Evolutionary conservation across 306 rosid species (phyloP).

Genomic region (Begonia loranthoides): DNA sequence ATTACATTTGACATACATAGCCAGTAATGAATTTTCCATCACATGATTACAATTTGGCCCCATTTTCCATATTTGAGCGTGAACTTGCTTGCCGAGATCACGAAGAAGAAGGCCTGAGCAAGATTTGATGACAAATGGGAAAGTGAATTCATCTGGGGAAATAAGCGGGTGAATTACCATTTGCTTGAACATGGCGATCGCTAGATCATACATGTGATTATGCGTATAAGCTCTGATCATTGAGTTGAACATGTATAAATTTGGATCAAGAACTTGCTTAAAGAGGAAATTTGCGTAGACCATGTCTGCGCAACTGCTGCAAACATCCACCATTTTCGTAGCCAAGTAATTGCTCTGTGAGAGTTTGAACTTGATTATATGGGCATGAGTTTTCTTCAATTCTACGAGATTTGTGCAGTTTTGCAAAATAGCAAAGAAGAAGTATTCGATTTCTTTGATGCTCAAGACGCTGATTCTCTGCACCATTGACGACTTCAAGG

Average conservation of each 20-base stretch:
- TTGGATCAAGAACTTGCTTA: constrained; percentile 37
- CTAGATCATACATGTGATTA: constrained; percentile 16
- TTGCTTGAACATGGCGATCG: constrained; percentile 31
- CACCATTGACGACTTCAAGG: constrained; percentile 9
- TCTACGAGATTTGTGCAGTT: constrained; percentile 17
- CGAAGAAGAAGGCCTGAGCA: constrained; percentile 32
- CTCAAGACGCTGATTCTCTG: constrained; percentile 5
- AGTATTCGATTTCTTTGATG: constrained; percentile 37
- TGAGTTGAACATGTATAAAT: constrained; percentile 44
- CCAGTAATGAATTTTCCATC: constrained; percentile 47
- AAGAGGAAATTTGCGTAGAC: constrained; percentile 35
- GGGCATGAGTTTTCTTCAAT: constrained; percentile 46
- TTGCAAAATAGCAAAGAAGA: constrained; percentile 30
- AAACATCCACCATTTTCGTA: constrained; percentile 55
- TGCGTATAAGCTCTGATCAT: constrained; percentile 49
- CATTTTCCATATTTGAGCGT: constrained; percentile 41
- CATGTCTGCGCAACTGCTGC: constrained; percentile 29
- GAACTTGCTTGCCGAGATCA: constrained; percentile 49
- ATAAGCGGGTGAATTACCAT: constrained; percentile 27
- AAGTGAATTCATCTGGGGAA: constrained; percentile 48
- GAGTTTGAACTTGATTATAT: constrained; percentile 30
- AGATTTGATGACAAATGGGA: constrained; percentile 57
- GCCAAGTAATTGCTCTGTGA: constrained; percentile 61
- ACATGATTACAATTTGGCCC: constrained; percentile 32
- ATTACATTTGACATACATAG: constrained; percentile 46